Conservation (phyloP, 2,329 filamentous ascomycete species). For the Chalaropsis ovoidea region DNA sequence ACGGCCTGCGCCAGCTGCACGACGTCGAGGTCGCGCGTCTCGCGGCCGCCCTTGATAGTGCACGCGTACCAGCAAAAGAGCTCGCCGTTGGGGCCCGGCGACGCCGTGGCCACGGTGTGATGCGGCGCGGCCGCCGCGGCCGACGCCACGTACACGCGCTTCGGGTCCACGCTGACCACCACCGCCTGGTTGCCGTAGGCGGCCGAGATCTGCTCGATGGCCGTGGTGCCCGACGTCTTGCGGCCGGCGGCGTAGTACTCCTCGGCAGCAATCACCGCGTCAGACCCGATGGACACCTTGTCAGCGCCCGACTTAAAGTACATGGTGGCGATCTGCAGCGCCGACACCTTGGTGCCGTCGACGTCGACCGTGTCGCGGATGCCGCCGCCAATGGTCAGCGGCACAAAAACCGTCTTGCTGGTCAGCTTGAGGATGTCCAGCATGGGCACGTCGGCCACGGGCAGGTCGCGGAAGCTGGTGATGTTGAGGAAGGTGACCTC, state of each 20-base stretch:
- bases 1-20: conserved; percentile 79
- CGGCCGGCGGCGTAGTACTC: conserved; percentile 67
- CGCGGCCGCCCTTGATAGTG: conserved; percentile 88
- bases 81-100: conserved; percentile 65
- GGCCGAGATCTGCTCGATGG: conserved; percentile 87
- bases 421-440: conserved; percentile 80
- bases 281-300: conserved; percentile 93
- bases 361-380: conserved; percentile 88
- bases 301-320: conserved; percentile 97
- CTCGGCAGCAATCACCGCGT: conserved; percentile 86
- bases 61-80: conserved; percentile 92
- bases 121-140: conserved; percentile 58
- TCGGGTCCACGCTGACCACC: conserved; percentile 89
- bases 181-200: conserved; percentile 96
- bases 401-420: conserved; percentile 88
- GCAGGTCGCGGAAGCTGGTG: conserved; percentile 92
- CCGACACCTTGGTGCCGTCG: conserved; percentile 75
- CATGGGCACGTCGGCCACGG: conserved; percentile 87
- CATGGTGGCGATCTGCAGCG: conserved; percentile 85
- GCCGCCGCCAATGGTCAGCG: conserved; percentile 87
- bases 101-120: conserved; percentile 57
- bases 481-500: conserved; percentile 98
- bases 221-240: conserved; percentile 66
- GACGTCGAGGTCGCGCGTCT: conserved; percentile 89
- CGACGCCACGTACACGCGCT: conserved; percentile 73